phyloP scores from a whole-genome alignment of 345 rosid species.

The Moringa oleifera region DNA sequence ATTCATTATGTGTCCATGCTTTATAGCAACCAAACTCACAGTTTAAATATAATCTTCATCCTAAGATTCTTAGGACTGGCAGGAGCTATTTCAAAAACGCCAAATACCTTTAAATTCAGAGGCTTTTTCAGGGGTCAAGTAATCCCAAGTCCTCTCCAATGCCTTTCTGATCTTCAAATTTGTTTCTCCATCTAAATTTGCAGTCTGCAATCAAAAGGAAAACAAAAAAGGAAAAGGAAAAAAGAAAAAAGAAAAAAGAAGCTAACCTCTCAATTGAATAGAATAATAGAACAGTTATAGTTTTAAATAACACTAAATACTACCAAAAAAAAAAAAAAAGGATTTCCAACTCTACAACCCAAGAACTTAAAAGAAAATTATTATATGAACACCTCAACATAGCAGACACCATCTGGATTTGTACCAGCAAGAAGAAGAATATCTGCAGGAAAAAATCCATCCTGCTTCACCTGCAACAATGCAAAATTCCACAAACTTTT shows the following conservation, averaged over 20 bases:
- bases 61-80: not conserved
- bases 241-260: constrained; percentile 5
- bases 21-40: not conserved
- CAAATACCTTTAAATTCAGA: constrained; percentile 84
- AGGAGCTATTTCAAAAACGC: not conserved
- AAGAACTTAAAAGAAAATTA: constrained; percentile 3
- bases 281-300: constrained; percentile 2
- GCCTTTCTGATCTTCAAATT: constrained; percentile 98
- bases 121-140: constrained; percentile 79
- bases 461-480: constrained; percentile 78
- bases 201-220: constrained; percentile 56
- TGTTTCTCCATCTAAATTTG: constrained; percentile 99
- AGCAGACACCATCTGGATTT: constrained; percentile 94
- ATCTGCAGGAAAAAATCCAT: constrained; percentile 95
- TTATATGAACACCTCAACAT: constrained; percentile 60
- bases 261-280: not conserved
- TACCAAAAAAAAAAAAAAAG: constrained; percentile 9
- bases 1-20: not conserved
- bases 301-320: not conserved
- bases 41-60: too few species aligned
- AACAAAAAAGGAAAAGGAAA: constrained; percentile 11
- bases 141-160: constrained; percentile 98
- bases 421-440: constrained; percentile 86
- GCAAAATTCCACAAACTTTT: constrained; percentile 13
- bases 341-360: constrained; percentile 4